Evolutionary conservation across 495 filamentous ascomycete species (phyloP), one percentile per base, ranked within the genome.

Genomic region (Glarea lozoyensis): DNA sequence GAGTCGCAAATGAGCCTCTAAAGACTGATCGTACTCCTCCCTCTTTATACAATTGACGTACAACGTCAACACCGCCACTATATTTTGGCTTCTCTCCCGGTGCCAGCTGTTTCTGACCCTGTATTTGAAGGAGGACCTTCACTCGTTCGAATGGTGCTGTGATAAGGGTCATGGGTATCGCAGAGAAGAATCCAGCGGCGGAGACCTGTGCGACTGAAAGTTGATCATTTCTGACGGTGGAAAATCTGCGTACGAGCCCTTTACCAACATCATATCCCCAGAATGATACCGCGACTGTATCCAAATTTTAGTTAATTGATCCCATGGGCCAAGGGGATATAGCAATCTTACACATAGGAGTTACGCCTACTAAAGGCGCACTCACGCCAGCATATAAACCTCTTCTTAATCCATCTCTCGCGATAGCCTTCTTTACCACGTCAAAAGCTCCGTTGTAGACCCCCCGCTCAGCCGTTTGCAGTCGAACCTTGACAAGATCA

Each of bases 211-310:
- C 83, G 57, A 95, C 85, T 16, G 80, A 81, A 64, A 85, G 80
- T 25, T 54, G 47, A 61, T 82, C 72, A 56, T 83, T 65, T 15
- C 76, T 59, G 21, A 88, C 78, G 5, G 70, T 72, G 31, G 80
- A 82, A 47, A 84, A 61, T 42, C 62, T 66, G 52, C 78, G 72
- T 38, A 97, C 86, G 51, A 99, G 71, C 42, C 74, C 68, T 65
- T 99, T 95, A 64, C 92, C 93, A 40, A 95, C 68, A 61, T 94
- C 92, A 65, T 95, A 99, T 52, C 92, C 92, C 86, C 92, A 98
- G 75, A 98, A 98, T 60, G 88, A 94, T 36, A 98, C 88, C 56
- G 92, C 92, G 66, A 97, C 89, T 96, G 43, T 35, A 27, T 2
- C 12, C 21, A 25, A 32, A 6, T 21, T n/a, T n/a, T n/a, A n/a